Evolutionary conservation across 2,329 filamentous ascomycete species (phyloP).

Genomic region (Colletotrichum musicola): DNA sequence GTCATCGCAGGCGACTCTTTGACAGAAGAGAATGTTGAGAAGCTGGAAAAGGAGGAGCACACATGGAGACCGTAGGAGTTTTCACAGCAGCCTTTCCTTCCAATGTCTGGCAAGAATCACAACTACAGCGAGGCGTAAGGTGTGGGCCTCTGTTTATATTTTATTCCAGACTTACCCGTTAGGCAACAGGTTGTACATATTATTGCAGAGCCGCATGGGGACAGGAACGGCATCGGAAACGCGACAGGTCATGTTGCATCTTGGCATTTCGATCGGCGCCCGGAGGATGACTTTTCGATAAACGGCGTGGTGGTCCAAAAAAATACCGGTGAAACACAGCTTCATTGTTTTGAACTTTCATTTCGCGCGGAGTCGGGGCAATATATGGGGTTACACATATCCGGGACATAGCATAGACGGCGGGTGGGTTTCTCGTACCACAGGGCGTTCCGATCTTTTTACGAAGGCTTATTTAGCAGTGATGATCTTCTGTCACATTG

Average conservation of each 20-base stretch:
- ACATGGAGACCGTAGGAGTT: conserved; percentile 23
- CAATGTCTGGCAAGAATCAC: not conserved
- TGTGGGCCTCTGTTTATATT: not conserved
- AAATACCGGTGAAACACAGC: not conserved
- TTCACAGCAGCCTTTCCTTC: conserved; percentile 5
- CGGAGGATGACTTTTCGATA: not conserved
- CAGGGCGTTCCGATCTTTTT: conserved; percentile 10
- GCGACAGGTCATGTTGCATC: conserved; percentile 38
- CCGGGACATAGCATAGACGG: conserved; percentile 20
- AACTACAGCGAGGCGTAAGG: conserved; percentile 20
- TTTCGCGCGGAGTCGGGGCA: not conserved
- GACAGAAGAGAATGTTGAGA: conserved; percentile 67
- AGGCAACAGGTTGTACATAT: conserved; percentile 28
- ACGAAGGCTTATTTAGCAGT: not conserved
- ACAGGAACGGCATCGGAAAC: not conserved
- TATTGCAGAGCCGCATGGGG: not conserved
- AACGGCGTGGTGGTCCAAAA: not conserved
- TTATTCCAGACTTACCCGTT: not conserved
- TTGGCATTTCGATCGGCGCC: conserved; percentile 40
- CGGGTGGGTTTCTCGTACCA: not conserved
- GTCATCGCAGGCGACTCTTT: conserved; percentile 56
- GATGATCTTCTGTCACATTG: conserved; percentile 26
- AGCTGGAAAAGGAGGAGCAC: conserved; percentile 53
- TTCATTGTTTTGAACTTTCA: not conserved
- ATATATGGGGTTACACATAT: not conserved